Evolutionary conservation across 306 rosid genomes (phyloP).

Genomic region (Clitoria ternatea): DNA sequence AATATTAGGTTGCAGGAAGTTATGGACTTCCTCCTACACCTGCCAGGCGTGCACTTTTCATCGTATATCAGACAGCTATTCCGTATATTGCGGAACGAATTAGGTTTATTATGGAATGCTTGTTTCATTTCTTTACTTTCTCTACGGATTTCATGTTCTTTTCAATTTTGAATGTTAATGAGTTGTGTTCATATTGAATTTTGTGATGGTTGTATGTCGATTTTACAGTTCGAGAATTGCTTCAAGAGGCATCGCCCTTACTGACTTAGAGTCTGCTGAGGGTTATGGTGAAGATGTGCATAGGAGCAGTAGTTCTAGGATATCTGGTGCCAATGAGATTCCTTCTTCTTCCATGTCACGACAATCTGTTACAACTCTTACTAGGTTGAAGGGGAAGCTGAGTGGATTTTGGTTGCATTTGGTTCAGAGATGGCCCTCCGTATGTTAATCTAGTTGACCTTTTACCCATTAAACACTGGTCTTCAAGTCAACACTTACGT

Average conservation of each 20-base stretch:
- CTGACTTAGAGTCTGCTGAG: constrained; percentile 72
- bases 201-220: constrained; percentile 21
- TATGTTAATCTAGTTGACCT: constrained; percentile 27
- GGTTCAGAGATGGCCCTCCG: constrained; percentile 86
- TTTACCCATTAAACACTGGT: constrained; percentile 8
- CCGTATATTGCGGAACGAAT: constrained; percentile 91
- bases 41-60: constrained; percentile 86
- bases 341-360: constrained; percentile 39
- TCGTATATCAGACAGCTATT: constrained; percentile 85
- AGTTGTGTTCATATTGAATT: constrained; percentile 1
- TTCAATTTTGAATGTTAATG: constrained; percentile 4
- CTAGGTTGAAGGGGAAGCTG: constrained; percentile 54
- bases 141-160: background rate
- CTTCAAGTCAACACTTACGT: constrained; percentile 13
- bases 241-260: constrained; percentile 67
- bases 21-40: constrained; percentile 95
- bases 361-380: constrained; percentile 41
- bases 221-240: constrained; percentile 75
- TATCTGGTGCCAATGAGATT: constrained; percentile 7
- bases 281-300: constrained; percentile 33
- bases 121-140: background rate
- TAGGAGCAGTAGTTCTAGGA: constrained; percentile 28
- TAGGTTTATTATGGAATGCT: constrained; percentile 46
- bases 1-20: constrained; percentile 71
- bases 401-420: constrained; percentile 55